Conservation (phyloP, 2,329 filamentous ascomycete species). For the Sordariomycetes sp. region DNA sequence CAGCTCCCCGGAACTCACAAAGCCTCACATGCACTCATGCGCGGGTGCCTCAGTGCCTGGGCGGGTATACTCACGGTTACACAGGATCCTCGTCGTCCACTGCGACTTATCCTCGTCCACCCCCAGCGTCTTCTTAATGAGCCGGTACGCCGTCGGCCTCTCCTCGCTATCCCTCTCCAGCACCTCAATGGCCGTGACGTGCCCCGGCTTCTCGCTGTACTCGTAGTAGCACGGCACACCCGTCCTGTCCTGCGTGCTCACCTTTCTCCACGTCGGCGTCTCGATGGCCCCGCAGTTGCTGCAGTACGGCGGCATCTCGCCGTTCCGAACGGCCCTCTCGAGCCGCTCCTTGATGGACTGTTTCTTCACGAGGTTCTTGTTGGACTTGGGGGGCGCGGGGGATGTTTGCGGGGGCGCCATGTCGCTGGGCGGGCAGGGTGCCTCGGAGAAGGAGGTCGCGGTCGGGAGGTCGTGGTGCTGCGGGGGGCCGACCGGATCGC, state of each 20-base stretch:
- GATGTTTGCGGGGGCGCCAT: conserved; percentile 16
- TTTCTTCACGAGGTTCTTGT: conserved; percentile 55
- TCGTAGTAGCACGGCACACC: conserved; percentile 59
- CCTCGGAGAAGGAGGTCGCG: conserved; percentile 25
- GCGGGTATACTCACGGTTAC: conserved; percentile 63
- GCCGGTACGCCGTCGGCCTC: conserved; percentile 52
- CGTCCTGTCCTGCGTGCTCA: conserved; percentile 64
- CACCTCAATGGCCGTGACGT: conserved; percentile 61
- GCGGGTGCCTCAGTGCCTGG: no score
- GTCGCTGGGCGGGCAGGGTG: conserved; percentile 29
- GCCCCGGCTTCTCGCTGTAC: conserved; percentile 58
- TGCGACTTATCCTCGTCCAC: conserved; percentile 47
- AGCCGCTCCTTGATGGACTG: conserved; percentile 44
- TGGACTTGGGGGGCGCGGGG: conserved; percentile 29
- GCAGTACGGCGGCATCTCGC: conserved; percentile 79
- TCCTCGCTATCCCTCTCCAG: conserved; percentile 49
- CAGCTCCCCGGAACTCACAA: background rate
- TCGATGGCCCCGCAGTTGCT: conserved; percentile 90
- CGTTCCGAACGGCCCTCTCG: conserved; percentile 55
- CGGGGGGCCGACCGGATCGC: conserved; percentile 31
- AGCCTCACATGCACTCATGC: no score
- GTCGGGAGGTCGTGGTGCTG: conserved; percentile 22
- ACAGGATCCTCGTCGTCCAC: conserved; percentile 66
- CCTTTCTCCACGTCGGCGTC: conserved; percentile 91
- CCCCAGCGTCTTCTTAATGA: conserved; percentile 63